These are phyloP conservation scores for Aspergillus aculeatinus DNA, from an alignment of 2,329 filamentous ascomycete genomes.

Conservation along the genomic window DNA sequence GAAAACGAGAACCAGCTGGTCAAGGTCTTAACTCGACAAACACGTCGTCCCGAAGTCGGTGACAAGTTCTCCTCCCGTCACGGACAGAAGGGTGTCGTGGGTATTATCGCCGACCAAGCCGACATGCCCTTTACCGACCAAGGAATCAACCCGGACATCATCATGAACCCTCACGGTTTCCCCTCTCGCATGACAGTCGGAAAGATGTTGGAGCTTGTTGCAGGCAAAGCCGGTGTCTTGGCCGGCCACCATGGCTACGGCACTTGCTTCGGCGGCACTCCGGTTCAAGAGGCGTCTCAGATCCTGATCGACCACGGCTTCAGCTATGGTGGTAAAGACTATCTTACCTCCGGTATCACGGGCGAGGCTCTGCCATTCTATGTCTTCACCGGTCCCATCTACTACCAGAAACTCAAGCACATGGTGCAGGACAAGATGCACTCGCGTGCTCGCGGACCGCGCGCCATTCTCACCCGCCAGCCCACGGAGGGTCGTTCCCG, in stretches of 20 bases:
- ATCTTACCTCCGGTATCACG: constrained; percentile 90
- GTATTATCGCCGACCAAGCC: constrained; percentile 93
- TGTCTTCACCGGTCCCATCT: constrained; percentile 98
- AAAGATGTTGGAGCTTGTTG: constrained; percentile 92
- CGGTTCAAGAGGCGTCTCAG: constrained; percentile 83
- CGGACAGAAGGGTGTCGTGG: constrained; percentile 96
- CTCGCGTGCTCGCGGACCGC: constrained; percentile 82
- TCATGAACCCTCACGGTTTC: constrained; percentile 99
- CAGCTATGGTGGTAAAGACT: constrained; percentile 96
- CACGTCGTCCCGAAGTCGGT: constrained; percentile 86
- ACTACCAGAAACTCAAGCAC: constrained; percentile 99
- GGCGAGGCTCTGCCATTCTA: constrained; percentile 92
- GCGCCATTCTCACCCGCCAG: constrained; percentile 89
- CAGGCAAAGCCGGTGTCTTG: constrained; percentile 88
- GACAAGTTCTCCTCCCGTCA: constrained; percentile 99
- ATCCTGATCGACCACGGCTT: constrained; percentile 86
- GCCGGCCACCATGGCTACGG: constrained; percentile 86
- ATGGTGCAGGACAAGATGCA: constrained; percentile 99
- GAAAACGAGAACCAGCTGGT: constrained; percentile 83
- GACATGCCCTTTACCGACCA: constrained; percentile 94
- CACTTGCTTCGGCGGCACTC: constrained; percentile 79
- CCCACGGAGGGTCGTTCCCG: constrained; percentile 93
- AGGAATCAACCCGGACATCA: constrained; percentile 93
- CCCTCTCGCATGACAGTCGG: constrained; percentile 99
- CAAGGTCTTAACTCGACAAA: constrained; percentile 96